Conservation (phyloP, 1,139 yeast species). For the Suhomyces coccinellae region DNA sequence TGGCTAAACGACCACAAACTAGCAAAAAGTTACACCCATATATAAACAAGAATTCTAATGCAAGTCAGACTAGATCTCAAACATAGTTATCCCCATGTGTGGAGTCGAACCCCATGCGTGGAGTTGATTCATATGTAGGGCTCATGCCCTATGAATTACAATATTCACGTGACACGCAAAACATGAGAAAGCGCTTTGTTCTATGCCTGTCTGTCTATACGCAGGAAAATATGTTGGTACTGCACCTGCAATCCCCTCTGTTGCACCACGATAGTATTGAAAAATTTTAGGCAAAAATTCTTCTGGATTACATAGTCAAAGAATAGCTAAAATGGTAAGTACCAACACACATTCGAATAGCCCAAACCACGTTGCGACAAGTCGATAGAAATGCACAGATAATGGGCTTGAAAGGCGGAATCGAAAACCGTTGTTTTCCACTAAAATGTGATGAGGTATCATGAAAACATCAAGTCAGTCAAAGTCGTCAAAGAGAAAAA, state of each 20-base stretch:
- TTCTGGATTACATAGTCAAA: constrained; percentile 13
- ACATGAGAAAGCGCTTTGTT: no score
- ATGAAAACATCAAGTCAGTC: no score
- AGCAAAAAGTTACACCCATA: not conserved
- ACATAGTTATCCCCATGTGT: no score
- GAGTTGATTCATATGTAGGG: not conserved
- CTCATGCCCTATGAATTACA: not conserved
- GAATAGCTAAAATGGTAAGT: constrained; percentile 23
- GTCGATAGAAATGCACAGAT: no score
- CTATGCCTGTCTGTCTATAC: not conserved
- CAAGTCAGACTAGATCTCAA: not conserved
- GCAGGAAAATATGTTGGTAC: constrained; percentile 7
- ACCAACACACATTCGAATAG: not conserved
- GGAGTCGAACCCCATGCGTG: no score
- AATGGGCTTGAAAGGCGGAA: no score
- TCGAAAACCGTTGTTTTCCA: no score
- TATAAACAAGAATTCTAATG: not conserved
- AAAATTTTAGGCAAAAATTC: constrained; percentile 13
- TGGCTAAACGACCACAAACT: constrained; percentile 31
- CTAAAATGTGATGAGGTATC: not conserved
- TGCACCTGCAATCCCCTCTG: constrained; percentile 7
- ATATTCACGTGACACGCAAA: not conserved
- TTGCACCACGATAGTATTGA: constrained; percentile 9
- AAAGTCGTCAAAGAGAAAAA: no score
- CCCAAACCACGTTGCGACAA: no score